These are phyloP conservation scores for Phaeotremella fagi DNA, from an alignment of 768 basidiomycete genomes.

Conservation along the genomic window DNA sequence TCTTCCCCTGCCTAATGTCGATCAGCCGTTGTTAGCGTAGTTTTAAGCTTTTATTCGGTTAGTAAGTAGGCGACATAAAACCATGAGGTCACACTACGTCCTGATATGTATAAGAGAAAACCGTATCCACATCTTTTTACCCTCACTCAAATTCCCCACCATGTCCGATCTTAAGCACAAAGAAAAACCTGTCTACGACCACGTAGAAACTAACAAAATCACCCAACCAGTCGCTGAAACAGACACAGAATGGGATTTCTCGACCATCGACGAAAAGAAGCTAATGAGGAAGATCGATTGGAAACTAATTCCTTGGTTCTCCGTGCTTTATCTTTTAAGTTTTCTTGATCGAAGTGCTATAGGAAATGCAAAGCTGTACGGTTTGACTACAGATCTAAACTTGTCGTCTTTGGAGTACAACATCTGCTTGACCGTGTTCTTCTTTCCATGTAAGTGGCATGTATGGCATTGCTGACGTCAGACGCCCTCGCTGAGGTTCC, in stretches of 20 bases:
- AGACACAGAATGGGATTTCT: constrained; percentile 37
- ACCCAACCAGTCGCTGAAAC: too few relatives aligned
- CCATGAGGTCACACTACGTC: too few relatives aligned
- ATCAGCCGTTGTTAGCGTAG: too few relatives aligned
- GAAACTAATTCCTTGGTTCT: constrained; percentile 67
- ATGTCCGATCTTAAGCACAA: too few relatives aligned
- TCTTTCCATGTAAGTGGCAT: constrained; percentile 51
- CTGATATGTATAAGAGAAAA: too few relatives aligned
- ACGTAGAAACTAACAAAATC: too few relatives aligned
- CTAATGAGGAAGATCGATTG: constrained; percentile 61
- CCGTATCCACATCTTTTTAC: too few relatives aligned
- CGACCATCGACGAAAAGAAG: constrained; percentile 63
- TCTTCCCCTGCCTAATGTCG: too few relatives aligned
- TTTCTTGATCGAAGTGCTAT: constrained; percentile 67
- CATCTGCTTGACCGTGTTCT: constrained; percentile 55
- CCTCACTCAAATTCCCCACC: too few relatives aligned
- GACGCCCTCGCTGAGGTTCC: constrained; percentile 54
- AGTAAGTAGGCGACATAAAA: too few relatives aligned
- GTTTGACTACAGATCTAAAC: constrained; percentile 58
- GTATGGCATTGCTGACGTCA: constrained; percentile 47
- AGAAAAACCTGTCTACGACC: too few relatives aligned
- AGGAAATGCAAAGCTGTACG: constrained; percentile 56
- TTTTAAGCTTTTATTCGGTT: too few relatives aligned
- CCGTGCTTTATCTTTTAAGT: constrained; percentile 69
- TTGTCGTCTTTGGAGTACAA: constrained; percentile 65